Evolutionary conservation across 345 rosid genomes (phyloP).

Genomic region (Arabis alpina): DNA sequence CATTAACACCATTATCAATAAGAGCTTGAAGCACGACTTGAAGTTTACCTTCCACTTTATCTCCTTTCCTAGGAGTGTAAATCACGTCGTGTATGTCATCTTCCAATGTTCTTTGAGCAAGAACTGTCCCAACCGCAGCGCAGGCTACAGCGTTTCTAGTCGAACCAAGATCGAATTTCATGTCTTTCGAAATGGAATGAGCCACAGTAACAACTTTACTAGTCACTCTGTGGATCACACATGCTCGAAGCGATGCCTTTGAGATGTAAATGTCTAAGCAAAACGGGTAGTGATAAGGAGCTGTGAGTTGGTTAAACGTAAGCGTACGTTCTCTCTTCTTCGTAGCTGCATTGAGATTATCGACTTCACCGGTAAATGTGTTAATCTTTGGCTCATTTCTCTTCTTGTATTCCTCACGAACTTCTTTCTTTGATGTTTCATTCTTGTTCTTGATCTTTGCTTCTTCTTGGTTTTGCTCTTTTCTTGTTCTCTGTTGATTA

Average conservation of each 20-base stretch:
- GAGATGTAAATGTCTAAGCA: conserved; percentile 83
- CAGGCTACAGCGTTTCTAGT: conserved; percentile 75
- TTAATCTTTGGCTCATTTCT: conserved; percentile 30
- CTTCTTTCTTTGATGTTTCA: conserved; percentile 42
- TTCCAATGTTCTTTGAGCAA: conserved; percentile 77
- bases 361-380: conserved; percentile 29
- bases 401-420: conserved; percentile 39
- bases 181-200: conserved; percentile 85
- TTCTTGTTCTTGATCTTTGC: conserved; percentile 39
- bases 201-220: conserved; percentile 90
- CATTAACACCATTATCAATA: conserved; percentile 69
- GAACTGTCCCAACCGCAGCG: conserved; percentile 66
- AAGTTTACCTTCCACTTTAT: conserved; percentile 79
- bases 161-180: conserved; percentile 79
- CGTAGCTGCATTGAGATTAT: conserved; percentile 10
- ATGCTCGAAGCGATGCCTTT: conserved; percentile 82
- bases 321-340: conserved; percentile 60
- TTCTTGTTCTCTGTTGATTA: conserved; percentile 40
- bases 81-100: conserved; percentile 76
- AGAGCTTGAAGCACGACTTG: conserved; percentile 76
- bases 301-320: conserved; percentile 87
- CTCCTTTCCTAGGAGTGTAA: conserved; percentile 86
- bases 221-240: conserved; percentile 76
- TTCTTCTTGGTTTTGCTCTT: conserved; percentile 46
- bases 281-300: conserved; percentile 85